Conservation (phyloP, 345 rosid genomes). For the Lenwebbia sp. region DNA sequence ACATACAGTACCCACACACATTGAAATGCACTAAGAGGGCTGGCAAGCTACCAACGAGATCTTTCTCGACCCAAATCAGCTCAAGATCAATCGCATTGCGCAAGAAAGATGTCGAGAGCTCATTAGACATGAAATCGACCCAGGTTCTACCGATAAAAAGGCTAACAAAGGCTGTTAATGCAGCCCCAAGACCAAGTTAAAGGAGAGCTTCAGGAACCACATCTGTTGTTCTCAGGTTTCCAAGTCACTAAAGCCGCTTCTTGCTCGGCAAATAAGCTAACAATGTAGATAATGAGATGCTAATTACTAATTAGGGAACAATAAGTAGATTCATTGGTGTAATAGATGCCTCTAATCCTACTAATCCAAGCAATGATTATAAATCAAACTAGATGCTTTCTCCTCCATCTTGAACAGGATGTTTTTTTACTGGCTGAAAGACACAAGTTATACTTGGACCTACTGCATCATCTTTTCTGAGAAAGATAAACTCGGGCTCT, state of each 20-base stretch:
- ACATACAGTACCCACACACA: neutral
- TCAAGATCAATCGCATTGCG: neutral
- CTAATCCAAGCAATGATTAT: neutral
- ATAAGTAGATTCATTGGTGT: neutral
- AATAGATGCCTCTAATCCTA: neutral
- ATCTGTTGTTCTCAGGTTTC: neutral
- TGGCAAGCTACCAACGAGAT: neutral
- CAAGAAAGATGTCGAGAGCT: neutral
- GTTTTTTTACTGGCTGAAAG: neutral
- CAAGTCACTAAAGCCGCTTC: neutral
- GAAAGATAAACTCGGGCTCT: neutral
- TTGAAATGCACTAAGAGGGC: neutral
- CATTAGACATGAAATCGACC: neutral
- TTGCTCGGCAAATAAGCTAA: neutral
- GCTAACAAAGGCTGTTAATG: neutral
- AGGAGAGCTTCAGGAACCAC: neutral
- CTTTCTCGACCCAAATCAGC: neutral
- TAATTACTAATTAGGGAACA: neutral
- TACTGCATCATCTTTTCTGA: neutral
- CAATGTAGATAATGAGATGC: neutral
- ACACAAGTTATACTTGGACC: neutral
- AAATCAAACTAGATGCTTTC: neutral
- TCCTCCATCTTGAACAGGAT: neutral
- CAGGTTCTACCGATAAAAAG: neutral
- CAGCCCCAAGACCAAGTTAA: neutral